A percentile compares a stretch with the other conserved stretches of the same genome.
These are phyloP conservation scores for Cardiospermum halicacabum DNA, from an alignment of 345 rosid species.

Conservation along the genomic window DNA sequence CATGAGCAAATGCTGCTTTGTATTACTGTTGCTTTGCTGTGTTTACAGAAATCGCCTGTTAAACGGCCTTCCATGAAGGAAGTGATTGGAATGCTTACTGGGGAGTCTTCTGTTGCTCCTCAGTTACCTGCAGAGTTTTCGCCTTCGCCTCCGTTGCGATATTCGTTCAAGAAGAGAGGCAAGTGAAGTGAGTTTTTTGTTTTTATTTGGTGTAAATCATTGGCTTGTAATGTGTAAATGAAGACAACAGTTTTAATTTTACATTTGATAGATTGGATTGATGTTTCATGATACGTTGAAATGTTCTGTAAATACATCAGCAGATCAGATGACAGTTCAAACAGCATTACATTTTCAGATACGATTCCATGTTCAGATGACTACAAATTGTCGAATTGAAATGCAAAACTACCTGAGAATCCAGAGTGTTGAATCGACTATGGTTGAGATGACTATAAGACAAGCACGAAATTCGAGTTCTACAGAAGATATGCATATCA, in stretches of 20 bases:
- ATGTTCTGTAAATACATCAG: slow-evolving; percentile 14
- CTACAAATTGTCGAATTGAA: too few relatives aligned
- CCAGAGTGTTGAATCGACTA: too few relatives aligned
- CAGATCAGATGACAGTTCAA: too few relatives aligned
- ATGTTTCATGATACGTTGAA: slow-evolving; percentile 6
- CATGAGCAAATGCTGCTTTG: slow-evolving; percentile 70
- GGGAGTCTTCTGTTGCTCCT: slow-evolving; percentile 48
- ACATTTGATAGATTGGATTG: slow-evolving; percentile 16
- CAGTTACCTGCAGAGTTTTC: slow-evolving; percentile 73
- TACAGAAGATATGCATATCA: too few relatives aligned
- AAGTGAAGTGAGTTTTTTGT: slow-evolving; percentile 25
- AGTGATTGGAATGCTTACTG: slow-evolving; percentile 69
- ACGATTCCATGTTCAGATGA: too few relatives aligned
- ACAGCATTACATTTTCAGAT: too few relatives aligned
- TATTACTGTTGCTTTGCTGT: slow-evolving; percentile 71
- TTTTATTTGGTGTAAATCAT: slow-evolving; percentile 15
- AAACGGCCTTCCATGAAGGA: slow-evolving; percentile 77
- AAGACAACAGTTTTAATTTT: slow-evolving; percentile 4
- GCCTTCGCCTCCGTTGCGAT: slow-evolving; percentile 68
- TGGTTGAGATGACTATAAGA: too few relatives aligned
- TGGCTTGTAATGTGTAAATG: slow-evolving; percentile 23
- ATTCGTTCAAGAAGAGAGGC: slow-evolving; percentile 45
- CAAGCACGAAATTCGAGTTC: too few relatives aligned
- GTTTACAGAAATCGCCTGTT: slow-evolving; percentile 76
- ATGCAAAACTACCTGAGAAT: too few relatives aligned